Conservation (phyloP, 2,329 filamentous ascomycete species). For the Nigrospora oryzae region DNA sequence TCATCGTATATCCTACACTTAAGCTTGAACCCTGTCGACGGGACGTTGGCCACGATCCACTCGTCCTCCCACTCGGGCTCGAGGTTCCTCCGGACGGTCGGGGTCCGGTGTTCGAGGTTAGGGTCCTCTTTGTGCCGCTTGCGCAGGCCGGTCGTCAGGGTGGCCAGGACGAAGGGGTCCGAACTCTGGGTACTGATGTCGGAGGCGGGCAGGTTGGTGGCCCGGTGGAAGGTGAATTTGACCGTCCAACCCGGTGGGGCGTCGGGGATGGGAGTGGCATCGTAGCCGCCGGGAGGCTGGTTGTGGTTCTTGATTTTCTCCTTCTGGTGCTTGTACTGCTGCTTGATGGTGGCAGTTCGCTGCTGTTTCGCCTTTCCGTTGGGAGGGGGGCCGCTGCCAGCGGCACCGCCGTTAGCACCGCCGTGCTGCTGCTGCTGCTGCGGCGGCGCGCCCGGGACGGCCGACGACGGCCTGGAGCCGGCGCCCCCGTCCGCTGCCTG, state of each 20-base stretch:
- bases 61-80: conserved; percentile 76
- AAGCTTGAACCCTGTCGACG: conserved; percentile 69
- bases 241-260: conserved; percentile 75
- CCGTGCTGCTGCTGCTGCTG: not conserved
- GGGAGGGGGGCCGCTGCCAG: not conserved
- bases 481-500: not conserved
- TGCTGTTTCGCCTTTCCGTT: not conserved
- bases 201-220: conserved; percentile 71
- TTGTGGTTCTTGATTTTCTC: conserved; percentile 28
- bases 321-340: conserved; percentile 24
- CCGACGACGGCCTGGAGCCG: not conserved
- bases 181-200: conserved; percentile 72
- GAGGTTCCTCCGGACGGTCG: conserved; percentile 62
- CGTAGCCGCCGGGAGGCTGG: conserved; percentile 68
- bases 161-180: conserved; percentile 74
- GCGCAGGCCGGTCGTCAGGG: conserved; percentile 62
- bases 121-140: conserved; percentile 83
- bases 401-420: not conserved
- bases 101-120: conserved; percentile 63
- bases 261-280: conserved; percentile 67
- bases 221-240: conserved; percentile 75
- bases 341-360: conserved; percentile 17
- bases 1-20: conserved; percentile 89
- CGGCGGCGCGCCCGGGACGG: not conserved
- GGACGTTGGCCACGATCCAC: conserved; percentile 85